A percentile compares a stretch with the other conserved stretches of the same genome.
Evolutionary conservation across 805 yeast genomes (phyloP).

Genomic region (Wilhelminamyces savonicus): DNA sequence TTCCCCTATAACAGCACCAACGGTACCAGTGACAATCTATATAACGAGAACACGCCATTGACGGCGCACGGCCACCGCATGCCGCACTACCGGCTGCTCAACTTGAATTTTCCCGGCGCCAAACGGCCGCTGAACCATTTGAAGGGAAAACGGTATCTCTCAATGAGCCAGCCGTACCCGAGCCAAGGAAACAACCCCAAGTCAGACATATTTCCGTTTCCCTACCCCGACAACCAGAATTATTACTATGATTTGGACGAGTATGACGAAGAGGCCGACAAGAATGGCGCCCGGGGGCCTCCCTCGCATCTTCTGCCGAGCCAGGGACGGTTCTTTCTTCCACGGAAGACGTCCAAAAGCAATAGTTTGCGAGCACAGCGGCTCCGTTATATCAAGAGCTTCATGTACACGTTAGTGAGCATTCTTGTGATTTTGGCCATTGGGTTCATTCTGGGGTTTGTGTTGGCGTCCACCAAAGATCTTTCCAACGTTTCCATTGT

Average conservation of each 20-base stretch:
- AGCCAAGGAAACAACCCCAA: slow-evolving; percentile 6
- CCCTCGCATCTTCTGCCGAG: slow-evolving; percentile 1
- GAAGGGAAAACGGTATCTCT: slow-evolving; percentile 29
- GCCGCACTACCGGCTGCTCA: slow-evolving; percentile 37
- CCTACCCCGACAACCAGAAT: slow-evolving; percentile 24
- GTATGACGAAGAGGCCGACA: slow-evolving; percentile 20
- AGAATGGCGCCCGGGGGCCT: no score
- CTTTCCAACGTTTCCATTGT: slow-evolving; percentile 58
- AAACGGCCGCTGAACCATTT: slow-evolving; percentile 14
- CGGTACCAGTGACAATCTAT: slow-evolving; percentile 12
- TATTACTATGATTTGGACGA: slow-evolving; percentile 35
- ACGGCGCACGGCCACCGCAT: slow-evolving; percentile 15
- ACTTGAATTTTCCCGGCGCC: slow-evolving; percentile 21
- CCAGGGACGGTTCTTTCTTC: slow-evolving; percentile 20
- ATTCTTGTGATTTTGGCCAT: slow-evolving; percentile 50
- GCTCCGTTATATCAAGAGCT: slow-evolving; percentile 20
- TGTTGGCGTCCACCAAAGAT: slow-evolving; percentile 82
- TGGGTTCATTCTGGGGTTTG: slow-evolving; percentile 79
- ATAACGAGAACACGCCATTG: slow-evolving; percentile 28
- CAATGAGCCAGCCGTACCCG: slow-evolving; percentile 8
- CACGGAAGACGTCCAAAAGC: slow-evolving; percentile 20
- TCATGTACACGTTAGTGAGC: slow-evolving; percentile 38
- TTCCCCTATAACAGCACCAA: slow-evolving; percentile 26
- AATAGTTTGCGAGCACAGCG: slow-evolving; percentile 5
- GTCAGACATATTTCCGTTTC: slow-evolving; percentile 27